These are phyloP conservation scores for Cytospora piceae DNA, from an alignment of 2,329 filamentous ascomycete genomes.

Conservation along the genomic window DNA sequence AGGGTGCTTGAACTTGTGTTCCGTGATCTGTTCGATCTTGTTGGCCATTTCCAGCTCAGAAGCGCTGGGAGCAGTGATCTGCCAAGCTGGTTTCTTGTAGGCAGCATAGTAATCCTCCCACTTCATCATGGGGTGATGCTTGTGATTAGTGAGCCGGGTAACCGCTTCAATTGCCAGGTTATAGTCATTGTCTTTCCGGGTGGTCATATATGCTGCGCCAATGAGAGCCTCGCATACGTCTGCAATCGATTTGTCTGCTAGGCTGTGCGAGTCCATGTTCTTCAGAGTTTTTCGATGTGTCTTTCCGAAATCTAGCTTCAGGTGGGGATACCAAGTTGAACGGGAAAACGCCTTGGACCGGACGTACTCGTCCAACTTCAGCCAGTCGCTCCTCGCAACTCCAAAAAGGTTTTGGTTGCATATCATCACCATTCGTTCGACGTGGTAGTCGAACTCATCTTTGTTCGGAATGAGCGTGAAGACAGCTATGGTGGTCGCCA, in stretches of 20 bases:
- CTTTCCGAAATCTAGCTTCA: conserved; percentile 76
- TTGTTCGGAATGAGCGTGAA: conserved; percentile 77
- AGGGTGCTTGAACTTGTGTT: conserved; percentile 72
- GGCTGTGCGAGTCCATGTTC: conserved; percentile 59
- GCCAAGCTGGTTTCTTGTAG: conserved; percentile 74
- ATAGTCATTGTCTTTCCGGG: conserved; percentile 46
- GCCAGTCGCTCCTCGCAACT: conserved; percentile 61
- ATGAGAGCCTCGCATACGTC: conserved; percentile 96
- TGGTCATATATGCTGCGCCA: conserved; percentile 73
- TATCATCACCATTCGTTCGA: conserved; percentile 85
- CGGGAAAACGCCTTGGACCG: conserved; percentile 82
- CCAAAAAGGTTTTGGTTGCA: conserved; percentile 91
- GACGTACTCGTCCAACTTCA: conserved; percentile 73
- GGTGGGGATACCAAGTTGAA: conserved; percentile 85
- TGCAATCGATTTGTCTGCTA: conserved; percentile 88
- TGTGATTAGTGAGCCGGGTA: conserved; percentile 69
- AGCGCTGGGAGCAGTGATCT: conserved; percentile 63
- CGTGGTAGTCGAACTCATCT: conserved; percentile 86
- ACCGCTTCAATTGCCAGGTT: conserved; percentile 67
- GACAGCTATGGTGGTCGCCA: conserved; percentile 88
- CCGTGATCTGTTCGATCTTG: conserved; percentile 61
- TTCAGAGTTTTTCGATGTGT: conserved; percentile 46
- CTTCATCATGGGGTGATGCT: conserved; percentile 68
- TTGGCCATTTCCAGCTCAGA: conserved; percentile 70
- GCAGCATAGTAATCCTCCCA: conserved; percentile 75